Evolutionary conservation across 345 rosid species (phyloP).

Genomic region (Eucalyptus sp.): DNA sequence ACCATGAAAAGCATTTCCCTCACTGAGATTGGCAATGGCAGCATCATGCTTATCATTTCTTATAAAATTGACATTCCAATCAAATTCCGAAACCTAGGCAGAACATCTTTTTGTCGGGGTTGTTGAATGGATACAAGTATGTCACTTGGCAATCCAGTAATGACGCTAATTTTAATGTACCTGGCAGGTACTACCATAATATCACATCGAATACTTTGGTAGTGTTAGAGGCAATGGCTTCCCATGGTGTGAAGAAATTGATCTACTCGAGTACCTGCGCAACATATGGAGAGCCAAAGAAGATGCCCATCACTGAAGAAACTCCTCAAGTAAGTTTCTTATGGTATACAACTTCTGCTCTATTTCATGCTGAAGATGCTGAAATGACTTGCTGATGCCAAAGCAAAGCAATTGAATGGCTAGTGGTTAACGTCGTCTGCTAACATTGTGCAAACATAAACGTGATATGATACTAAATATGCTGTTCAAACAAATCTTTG

Average conservation of each 20-base stretch:
- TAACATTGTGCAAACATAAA: background rate
- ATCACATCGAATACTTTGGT: conserved; percentile 92
- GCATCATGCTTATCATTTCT: background rate
- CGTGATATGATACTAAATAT: background rate
- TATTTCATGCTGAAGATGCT: background rate
- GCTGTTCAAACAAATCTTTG: background rate
- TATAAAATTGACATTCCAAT: background rate
- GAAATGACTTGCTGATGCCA: background rate
- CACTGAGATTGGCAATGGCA: background rate
- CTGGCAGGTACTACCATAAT: conserved; percentile 82
- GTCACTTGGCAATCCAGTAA: background rate
- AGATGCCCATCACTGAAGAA: conserved; percentile 91
- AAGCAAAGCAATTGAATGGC: background rate
- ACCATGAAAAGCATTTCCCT: background rate
- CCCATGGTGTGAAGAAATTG: conserved; percentile 66
- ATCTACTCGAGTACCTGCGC: conserved; percentile 99
- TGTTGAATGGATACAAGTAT: background rate
- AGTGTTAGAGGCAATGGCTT: conserved; percentile 82
- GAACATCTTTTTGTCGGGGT: background rate
- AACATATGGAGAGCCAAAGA: conserved; percentile 94
- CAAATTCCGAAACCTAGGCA: background rate
- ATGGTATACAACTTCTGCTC: background rate
- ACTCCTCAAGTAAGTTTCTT: conserved; percentile 60
- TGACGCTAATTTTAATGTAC: background rate
- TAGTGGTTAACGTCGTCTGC: background rate